Percentiles rank a stretch among this genome's conserved stretches.
Conservation (phyloP, 345 rosid genomes). For the Balakata baccata region DNA sequence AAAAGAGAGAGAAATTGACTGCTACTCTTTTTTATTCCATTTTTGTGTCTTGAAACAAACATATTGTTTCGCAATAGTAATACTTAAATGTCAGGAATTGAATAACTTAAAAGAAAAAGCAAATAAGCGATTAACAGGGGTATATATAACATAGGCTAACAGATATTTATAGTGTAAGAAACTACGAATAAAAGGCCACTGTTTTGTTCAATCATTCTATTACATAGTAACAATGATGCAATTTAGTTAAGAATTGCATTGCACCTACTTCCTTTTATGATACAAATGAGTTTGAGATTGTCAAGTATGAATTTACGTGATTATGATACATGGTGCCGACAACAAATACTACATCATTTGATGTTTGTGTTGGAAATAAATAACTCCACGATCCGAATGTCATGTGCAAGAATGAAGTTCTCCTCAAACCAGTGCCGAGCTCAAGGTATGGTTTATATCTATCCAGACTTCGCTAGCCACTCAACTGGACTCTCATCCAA, state of each 20-base stretch:
- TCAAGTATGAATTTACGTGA: background rate
- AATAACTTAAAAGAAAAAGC: background rate
- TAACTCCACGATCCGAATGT: background rate
- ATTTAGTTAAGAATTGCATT: background rate
- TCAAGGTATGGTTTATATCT: background rate
- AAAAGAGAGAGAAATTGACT: too few species aligned
- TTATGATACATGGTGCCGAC: conserved; percentile 14
- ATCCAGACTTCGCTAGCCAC: background rate
- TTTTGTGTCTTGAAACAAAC: too few species aligned
- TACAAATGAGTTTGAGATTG: background rate
- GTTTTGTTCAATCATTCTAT: background rate
- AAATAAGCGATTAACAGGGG: background rate
- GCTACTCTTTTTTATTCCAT: too few species aligned
- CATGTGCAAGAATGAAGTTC: background rate
- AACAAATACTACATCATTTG: background rate
- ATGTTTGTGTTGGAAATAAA: background rate
- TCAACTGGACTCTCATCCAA: conserved; percentile 6
- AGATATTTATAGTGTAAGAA: background rate
- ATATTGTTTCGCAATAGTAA: too few species aligned
- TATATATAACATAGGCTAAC: background rate
- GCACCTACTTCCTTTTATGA: background rate
- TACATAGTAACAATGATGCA: background rate
- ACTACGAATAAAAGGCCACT: too few species aligned
- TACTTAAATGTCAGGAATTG: background rate
- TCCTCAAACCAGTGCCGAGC: conserved; percentile 4